phyloP scores from a whole-genome alignment of 495 filamentous ascomycete genomes.

The Xylaria grammica region DNA sequence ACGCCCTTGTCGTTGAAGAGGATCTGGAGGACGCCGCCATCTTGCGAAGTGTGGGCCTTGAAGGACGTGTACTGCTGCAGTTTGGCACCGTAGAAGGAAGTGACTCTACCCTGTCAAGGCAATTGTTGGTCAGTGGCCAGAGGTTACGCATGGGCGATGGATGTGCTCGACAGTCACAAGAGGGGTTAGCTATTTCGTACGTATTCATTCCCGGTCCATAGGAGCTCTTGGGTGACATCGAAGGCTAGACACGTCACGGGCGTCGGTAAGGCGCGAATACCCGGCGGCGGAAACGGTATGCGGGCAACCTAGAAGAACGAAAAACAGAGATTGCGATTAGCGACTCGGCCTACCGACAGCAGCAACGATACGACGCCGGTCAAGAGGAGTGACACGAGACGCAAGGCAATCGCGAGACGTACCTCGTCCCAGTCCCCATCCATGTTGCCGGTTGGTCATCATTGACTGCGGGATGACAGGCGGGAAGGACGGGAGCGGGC shows the following conservation, averaged over 20 bases:
- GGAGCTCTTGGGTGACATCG: conserved; percentile 82
- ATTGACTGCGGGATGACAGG: conserved; percentile 16
- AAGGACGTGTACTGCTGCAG: conserved; percentile 76
- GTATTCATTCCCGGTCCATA: conserved; percentile 91
- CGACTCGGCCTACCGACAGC: conserved; percentile 12
- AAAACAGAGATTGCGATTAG: conserved; percentile 19
- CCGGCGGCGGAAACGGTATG: conserved; percentile 71
- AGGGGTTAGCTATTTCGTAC: conserved; percentile 53
- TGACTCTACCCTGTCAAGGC: conserved; percentile 71
- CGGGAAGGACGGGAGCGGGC: background rate
- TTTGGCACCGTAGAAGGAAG: conserved; percentile 82
- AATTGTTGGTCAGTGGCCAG: background rate
- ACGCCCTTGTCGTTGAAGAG: conserved; percentile 86
- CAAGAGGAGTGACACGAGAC: background rate
- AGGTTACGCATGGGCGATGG: background rate
- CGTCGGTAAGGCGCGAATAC: conserved; percentile 64
- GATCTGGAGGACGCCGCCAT: conserved; percentile 78
- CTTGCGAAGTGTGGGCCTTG: conserved; percentile 66
- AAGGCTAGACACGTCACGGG: conserved; percentile 78
- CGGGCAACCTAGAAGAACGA: conserved; percentile 64
- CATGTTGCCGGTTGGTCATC: conserved; percentile 47
- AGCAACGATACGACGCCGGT: background rate
- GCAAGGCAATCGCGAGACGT: conserved; percentile 29
- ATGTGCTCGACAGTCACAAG: background rate
- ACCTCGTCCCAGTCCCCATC: conserved; percentile 70